A percentile compares a stretch with the other conserved stretches of the same genome.
These are phyloP conservation scores for Brassica nigra DNA, from an alignment of 345 rosid genomes.

Conservation along the genomic window DNA sequence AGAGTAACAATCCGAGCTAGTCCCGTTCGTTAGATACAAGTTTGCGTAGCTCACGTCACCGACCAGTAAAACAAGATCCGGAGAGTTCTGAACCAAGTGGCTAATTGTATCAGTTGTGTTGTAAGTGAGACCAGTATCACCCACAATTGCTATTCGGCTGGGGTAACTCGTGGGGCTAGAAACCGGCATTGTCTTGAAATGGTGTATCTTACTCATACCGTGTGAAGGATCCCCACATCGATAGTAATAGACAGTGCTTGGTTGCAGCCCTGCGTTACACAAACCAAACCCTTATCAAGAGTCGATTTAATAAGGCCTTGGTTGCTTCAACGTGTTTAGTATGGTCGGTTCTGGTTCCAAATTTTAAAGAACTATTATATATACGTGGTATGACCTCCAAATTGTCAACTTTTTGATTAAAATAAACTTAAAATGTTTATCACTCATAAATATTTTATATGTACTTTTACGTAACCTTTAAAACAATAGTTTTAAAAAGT, in stretches of 20 bases:
- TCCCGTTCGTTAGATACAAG: conserved; percentile 78
- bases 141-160: conserved; percentile 60
- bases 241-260: conserved; percentile 66
- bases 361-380: too few species aligned
- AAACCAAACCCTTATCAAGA: not conserved
- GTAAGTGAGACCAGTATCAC: conserved; percentile 84
- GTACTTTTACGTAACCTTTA: not conserved
- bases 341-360: not conserved
- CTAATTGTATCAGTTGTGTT: conserved; percentile 69
- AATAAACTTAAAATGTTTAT: too few species aligned
- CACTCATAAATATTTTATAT: not conserved
- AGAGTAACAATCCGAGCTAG: conserved; percentile 70
- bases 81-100: conserved; percentile 61
- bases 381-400: not conserved
- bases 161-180: conserved; percentile 68
- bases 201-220: conserved; percentile 56
- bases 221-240: conserved; percentile 84
- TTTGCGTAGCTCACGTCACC: conserved; percentile 80
- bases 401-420: not conserved
- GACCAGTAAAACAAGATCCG: conserved; percentile 67
- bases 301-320: not conserved
- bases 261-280: conserved; percentile 60
- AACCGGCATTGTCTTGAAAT: conserved; percentile 71
- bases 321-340: not conserved
- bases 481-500: not conserved